Evolutionary conservation across 352 stramenopile genomes (phyloP).

Genomic region (Phytophthora citrophthora): DNA sequence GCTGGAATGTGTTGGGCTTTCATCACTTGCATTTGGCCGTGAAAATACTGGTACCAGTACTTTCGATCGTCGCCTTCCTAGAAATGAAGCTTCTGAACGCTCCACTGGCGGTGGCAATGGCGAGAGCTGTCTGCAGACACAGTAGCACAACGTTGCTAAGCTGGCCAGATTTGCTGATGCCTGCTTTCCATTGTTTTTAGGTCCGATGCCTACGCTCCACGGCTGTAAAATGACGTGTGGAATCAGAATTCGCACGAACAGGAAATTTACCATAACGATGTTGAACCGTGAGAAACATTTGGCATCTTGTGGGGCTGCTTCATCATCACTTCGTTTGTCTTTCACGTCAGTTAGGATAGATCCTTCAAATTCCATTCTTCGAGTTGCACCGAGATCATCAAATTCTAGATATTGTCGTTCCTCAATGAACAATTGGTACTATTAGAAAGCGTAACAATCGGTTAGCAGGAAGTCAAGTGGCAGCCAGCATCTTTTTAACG

Average conservation of each 20-base stretch:
- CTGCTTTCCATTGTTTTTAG: constrained; percentile 28
- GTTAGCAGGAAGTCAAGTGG: neutral
- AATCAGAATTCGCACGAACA: constrained; percentile 67
- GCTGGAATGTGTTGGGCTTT: neutral
- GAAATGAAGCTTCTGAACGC: constrained; percentile 7
- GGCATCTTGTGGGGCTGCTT: neutral
- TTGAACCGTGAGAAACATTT: constrained; percentile 45
- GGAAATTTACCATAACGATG: constrained; percentile 68
- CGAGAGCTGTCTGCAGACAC: constrained; percentile 48
- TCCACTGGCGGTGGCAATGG: constrained; percentile 39
- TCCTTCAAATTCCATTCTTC: constrained; percentile 39
- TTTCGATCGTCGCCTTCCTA: constrained; percentile 21
- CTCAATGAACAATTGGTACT: constrained; percentile 66
- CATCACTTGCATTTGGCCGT: constrained; percentile 1
- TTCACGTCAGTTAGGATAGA: neutral
- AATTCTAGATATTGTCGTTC: constrained; percentile 59
- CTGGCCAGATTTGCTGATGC: constrained; percentile 46
- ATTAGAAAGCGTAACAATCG: constrained; percentile 15
- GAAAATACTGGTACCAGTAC: neutral
- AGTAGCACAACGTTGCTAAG: constrained; percentile 63
- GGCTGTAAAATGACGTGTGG: constrained; percentile 61
- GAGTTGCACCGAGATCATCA: constrained; percentile 59
- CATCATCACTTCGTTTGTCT: neutral
- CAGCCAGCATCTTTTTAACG: neutral
- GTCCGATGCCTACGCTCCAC: constrained; percentile 51